Evolutionary conservation across 371 early-diverging fungal species (phyloP).

Genomic region (Parasitella parasitica): DNA sequence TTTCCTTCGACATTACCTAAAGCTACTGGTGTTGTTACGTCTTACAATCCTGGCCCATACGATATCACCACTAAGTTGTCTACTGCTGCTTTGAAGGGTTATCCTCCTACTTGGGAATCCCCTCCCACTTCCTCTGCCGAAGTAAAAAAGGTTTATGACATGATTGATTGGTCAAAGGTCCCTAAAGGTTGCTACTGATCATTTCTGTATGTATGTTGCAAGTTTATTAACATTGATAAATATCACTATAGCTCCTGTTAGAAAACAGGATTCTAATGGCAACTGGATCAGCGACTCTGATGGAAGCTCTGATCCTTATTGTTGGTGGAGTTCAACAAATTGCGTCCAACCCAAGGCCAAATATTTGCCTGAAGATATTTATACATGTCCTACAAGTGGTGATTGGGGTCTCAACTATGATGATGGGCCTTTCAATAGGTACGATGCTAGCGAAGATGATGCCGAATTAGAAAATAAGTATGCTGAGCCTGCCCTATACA

Average conservation of each 20-base stretch:
- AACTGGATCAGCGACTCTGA: conserved; percentile 15
- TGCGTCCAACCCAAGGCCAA: conserved; percentile 38
- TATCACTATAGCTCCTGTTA: conserved; percentile 19
- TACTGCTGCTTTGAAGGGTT: conserved; percentile 7
- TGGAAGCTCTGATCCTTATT: conserved; percentile 25
- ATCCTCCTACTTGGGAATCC: conserved; percentile 36
- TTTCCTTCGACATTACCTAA: conserved; percentile 6
- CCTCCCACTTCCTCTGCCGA: conserved; percentile 33
- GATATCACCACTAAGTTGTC: conserved; percentile 7
- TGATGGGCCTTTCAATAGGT: conserved; percentile 46
- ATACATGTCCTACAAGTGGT: conserved; percentile 38
- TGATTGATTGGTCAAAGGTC: conserved; percentile 44
- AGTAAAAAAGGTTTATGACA: conserved; percentile 32
- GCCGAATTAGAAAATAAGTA: conserved; percentile 20
- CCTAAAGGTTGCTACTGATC: conserved; percentile 17
- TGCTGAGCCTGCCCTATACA: conserved; percentile 45
- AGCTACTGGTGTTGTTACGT: conserved; percentile 11
- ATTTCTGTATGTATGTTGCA: too few relatives aligned
- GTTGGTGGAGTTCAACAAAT: conserved; percentile 51
- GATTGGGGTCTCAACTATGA: conserved; percentile 53
- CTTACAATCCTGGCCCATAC: conserved; percentile 12
- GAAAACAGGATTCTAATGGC: conserved; percentile 24
- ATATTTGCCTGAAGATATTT: conserved; percentile 46
- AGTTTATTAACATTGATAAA: too few relatives aligned
- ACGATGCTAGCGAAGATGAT: conserved; percentile 9